Conservation (phyloP, 441 rosid species). For the Bruguiera hainesii region DNA sequence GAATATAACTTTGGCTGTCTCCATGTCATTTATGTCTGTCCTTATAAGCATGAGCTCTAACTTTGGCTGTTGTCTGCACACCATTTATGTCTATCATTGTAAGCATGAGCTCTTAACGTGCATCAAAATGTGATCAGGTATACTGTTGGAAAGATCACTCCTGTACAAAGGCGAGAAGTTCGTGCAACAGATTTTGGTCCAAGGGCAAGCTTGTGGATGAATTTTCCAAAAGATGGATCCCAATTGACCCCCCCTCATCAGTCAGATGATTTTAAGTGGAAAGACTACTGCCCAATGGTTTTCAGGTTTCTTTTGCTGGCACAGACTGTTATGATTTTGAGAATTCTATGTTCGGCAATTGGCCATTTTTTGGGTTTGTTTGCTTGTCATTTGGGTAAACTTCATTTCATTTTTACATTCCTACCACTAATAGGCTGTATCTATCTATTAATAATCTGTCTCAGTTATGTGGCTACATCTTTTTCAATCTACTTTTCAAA, state of each 20-base stretch:
- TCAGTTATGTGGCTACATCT: too few relatives aligned
- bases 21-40: background rate
- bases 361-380: too few relatives aligned
- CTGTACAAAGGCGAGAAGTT: slow-evolving; percentile 89
- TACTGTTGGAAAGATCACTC: slow-evolving; percentile 97
- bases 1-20: slow-evolving; percentile 1
- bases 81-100: background rate
- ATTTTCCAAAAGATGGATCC: slow-evolving; percentile 88
- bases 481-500: too few relatives aligned
- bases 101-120: slow-evolving; percentile 18
- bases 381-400: too few relatives aligned
- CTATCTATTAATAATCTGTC: too few relatives aligned
- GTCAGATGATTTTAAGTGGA: slow-evolving; percentile 95
- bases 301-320: slow-evolving; percentile 63
- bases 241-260: slow-evolving; percentile 89
- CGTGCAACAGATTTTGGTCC: slow-evolving; percentile 89
- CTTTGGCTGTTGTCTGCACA: background rate
- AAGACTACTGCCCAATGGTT: slow-evolving; percentile 98
- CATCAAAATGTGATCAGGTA: slow-evolving; percentile 51
- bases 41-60: slow-evolving; percentile 11
- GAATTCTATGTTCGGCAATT: too few relatives aligned
- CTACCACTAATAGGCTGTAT: too few relatives aligned
- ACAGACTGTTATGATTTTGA: background rate
- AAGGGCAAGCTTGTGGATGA: slow-evolving; percentile 95
- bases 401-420: too few relatives aligned